Evolutionary conservation across 768 basidiomycete genomes (phyloP).

Genomic region (Coprinopsis sp.): DNA sequence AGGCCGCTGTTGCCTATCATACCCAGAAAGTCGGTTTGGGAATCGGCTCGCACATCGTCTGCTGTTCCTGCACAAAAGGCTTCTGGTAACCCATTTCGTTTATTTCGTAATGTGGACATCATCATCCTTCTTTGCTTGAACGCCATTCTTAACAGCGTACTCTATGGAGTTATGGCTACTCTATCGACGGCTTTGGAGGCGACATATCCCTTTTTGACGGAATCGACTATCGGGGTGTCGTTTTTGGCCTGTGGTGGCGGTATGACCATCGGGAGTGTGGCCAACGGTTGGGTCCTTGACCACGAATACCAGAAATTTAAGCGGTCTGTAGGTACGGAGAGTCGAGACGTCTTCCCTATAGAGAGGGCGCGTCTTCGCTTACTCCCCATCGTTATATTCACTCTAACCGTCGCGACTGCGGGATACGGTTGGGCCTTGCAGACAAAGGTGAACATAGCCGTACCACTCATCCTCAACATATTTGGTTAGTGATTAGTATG

Average conservation of each 20-base stretch:
- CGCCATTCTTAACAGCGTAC: conserved; percentile 49
- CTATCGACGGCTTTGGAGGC: conserved; percentile 56
- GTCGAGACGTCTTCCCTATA: neutral
- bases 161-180: conserved; percentile 57
- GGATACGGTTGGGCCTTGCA: conserved; percentile 63
- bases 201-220: conserved; percentile 54
- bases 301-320: conserved; percentile 49
- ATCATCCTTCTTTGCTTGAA: conserved; percentile 47
- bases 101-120: conserved; percentile 55
- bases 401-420: conserved; percentile 36
- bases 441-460: conserved; percentile 42
- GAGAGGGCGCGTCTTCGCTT: conserved; percentile 16
- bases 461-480: conserved; percentile 47
- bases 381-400: conserved; percentile 18
- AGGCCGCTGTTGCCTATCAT: conserved; percentile 51
- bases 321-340: conserved; percentile 18
- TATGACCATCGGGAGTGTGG: conserved; percentile 53
- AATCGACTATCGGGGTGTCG: conserved; percentile 70
- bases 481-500: conserved; percentile 22
- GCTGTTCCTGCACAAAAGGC: conserved; percentile 31
- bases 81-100: conserved; percentile 50
- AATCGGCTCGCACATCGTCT: conserved; percentile 19
- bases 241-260: conserved; percentile 76
- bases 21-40: conserved; percentile 13
- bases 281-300: conserved; percentile 62